phyloP scores from a whole-genome alignment of 768 basidiomycete genomes.

The Trametes maxima region DNA sequence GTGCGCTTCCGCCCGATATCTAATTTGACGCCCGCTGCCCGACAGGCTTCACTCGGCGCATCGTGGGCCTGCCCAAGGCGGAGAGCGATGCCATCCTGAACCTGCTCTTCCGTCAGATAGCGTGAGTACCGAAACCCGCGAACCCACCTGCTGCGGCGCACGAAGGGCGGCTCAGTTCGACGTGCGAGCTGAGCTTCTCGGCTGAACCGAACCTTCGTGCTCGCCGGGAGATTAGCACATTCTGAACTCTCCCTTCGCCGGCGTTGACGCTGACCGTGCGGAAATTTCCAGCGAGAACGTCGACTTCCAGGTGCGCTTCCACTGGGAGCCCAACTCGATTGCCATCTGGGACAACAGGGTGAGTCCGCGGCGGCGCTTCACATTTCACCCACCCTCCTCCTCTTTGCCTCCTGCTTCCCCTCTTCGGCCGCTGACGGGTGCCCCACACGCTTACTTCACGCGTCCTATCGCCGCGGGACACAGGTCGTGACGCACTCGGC shows the following conservation, averaged over 20 bases:
- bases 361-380: constrained; percentile 23
- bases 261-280: neutral
- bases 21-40: neutral
- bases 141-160: neutral
- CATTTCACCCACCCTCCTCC: no score
- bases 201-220: neutral
- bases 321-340: constrained; percentile 74
- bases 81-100: constrained; percentile 75
- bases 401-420: neutral
- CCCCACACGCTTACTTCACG: neutral
- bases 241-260: constrained; percentile 9
- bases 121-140: constrained; percentile 13
- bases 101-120: constrained; percentile 72
- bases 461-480: neutral
- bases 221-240: constrained; percentile 4
- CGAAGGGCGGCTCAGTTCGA: no score
- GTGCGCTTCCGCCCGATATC: neutral
- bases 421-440: neutral
- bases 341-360: constrained; percentile 91
- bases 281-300: constrained; percentile 53
- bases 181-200: no score
- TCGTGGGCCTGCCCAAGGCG: constrained; percentile 77
- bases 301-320: constrained; percentile 77
- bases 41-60: constrained; percentile 75
- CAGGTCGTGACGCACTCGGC: constrained; percentile 78